Base-by-base conservation (phyloP, 179 eudicot genomes). In the Silene noctiflora region DNA sequence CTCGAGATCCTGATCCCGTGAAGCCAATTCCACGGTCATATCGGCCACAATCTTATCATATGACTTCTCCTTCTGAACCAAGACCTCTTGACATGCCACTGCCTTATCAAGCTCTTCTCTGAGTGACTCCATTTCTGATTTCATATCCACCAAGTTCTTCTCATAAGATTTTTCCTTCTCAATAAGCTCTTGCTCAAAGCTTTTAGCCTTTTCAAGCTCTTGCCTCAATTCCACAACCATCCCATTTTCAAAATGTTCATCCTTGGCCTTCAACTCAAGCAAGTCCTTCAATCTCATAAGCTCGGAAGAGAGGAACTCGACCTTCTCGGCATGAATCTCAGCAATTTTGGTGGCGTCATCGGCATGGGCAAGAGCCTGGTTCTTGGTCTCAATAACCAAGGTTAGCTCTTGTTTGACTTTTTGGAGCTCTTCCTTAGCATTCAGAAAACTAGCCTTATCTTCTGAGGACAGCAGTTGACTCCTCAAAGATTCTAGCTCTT, bases 331-430 rank as follows among this genome's bases (percentile, higher is more conserved):
- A 65, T 93, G 92, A 75, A 79, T 82, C 80, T 93, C 93, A 21
- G 97, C 97, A 75, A 88, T 81, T 79, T 86, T 95, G 35, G 93
- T 87, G 27, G 95, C 96, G 76, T 91, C 97, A 59, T 91, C 95
- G 22, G 97, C 99, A 84, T 95, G 90, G 44, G 69, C 79, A 39
- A 95, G 91, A 39, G 95, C 97, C 82, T 85, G 88, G 73, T 91
- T 87, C 78, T 93, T 93, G 21, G 88, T 84, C 53, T 93, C 90
- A 65, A 78, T 80, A 44, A 84, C 87, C 87, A 86, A 81, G 58
- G 85, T 81, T 48, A 93, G 78, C 83, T 95, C 95, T 75, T 87
- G 91, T 84, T 87, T 83, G 35, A 85, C 85, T 75, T 82, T 87
- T 77, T 91, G 85, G 75, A 95, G 89, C 79, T 95, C 99, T 60